phyloP scores from a whole-genome alignment of 2,329 filamentous ascomycete species.

The Cucurbitaria berberidis region DNA sequence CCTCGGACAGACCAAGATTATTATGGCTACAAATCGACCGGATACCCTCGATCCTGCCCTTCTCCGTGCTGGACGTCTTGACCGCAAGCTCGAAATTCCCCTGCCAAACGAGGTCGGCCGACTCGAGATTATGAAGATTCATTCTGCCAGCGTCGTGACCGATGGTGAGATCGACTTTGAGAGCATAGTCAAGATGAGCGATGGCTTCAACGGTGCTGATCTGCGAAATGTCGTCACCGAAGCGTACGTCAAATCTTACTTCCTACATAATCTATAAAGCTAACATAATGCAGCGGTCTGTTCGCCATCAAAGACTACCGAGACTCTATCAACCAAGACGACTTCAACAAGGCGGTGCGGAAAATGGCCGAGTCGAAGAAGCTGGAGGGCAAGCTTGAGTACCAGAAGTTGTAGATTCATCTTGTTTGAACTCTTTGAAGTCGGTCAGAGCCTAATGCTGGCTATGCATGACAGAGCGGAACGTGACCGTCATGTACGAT shows the following conservation, averaged over 20 bases:
- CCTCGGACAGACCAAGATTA: constrained; percentile 99
- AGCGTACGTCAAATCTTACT: constrained; percentile 70
- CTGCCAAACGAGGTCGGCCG: constrained; percentile 96
- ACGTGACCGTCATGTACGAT: constrained; percentile 28
- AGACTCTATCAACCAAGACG: constrained; percentile 95
- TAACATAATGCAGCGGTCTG: constrained; percentile 68
- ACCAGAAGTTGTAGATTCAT: constrained; percentile 79
- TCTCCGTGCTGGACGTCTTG: constrained; percentile 88
- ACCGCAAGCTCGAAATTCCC: constrained; percentile 97
- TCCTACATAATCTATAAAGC: constrained; percentile 6
- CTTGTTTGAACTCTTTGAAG: not conserved
- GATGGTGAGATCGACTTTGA: constrained; percentile 98
- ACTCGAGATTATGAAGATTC: constrained; percentile 97
- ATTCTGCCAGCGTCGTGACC: constrained; percentile 81
- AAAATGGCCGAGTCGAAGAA: constrained; percentile 99
- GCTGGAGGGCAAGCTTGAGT: constrained; percentile 96
- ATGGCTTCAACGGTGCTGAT: constrained; percentile 96
- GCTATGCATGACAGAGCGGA: constrained; percentile 26
- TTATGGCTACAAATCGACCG: constrained; percentile 98
- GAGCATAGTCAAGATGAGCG: constrained; percentile 99
- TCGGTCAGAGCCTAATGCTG: constrained; percentile 15
- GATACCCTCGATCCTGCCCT: constrained; percentile 95
- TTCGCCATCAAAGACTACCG: constrained; percentile 99
- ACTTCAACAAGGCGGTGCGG: constrained; percentile 98
- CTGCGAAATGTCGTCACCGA: constrained; percentile 97